phyloP scores from a whole-genome alignment of 2,329 filamentous ascomycete species.

The Cladosporium austrohemisphaericum region DNA sequence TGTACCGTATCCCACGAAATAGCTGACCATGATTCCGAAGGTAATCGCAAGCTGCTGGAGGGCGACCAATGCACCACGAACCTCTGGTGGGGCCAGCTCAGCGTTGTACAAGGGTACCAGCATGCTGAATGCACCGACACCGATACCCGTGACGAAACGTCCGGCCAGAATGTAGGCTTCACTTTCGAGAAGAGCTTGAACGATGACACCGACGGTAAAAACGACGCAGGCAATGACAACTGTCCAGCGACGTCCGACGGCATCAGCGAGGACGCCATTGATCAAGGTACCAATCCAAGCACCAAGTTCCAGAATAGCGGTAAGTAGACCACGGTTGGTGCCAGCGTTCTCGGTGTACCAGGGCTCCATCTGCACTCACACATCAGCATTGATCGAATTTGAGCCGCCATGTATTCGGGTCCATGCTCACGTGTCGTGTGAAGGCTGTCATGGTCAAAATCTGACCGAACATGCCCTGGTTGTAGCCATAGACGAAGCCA shows the following conservation, averaged over 20 bases:
- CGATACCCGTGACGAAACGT: slow-evolving; percentile 64
- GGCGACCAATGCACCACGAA: slow-evolving; percentile 61
- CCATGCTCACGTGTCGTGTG: slow-evolving; percentile 11
- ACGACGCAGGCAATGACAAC: slow-evolving; percentile 17
- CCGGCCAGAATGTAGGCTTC: slow-evolving; percentile 61
- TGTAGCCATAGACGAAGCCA: slow-evolving; percentile 29
- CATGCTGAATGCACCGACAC: slow-evolving; percentile 64
- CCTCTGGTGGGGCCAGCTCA: slow-evolving; percentile 53
- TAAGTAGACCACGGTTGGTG: slow-evolving; percentile 2
- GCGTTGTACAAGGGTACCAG: slow-evolving; percentile 50
- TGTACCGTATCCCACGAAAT: slow-evolving; percentile 40
- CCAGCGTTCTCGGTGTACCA: slow-evolving; percentile 1
- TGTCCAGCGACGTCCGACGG: slow-evolving; percentile 14
- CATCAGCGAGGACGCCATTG: slow-evolving; percentile 51
- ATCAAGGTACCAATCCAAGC: slow-evolving; percentile 68
- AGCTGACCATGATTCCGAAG: slow-evolving; percentile 39
- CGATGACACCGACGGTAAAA: slow-evolving; percentile 55
- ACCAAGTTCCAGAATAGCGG: slow-evolving; percentile 9
- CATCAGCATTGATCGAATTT: too few relatives aligned
- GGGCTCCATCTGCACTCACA: slow-evolving; percentile 3
- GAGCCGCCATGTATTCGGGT: neutral
- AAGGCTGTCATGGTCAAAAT: slow-evolving; percentile 27
- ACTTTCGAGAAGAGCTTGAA: slow-evolving; percentile 59
- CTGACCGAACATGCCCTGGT: slow-evolving; percentile 28
- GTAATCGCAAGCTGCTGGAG: slow-evolving; percentile 60